These are phyloP conservation scores for Cicer yamashitae DNA, from an alignment of 306 rosid genomes.

Conservation along the genomic window DNA sequence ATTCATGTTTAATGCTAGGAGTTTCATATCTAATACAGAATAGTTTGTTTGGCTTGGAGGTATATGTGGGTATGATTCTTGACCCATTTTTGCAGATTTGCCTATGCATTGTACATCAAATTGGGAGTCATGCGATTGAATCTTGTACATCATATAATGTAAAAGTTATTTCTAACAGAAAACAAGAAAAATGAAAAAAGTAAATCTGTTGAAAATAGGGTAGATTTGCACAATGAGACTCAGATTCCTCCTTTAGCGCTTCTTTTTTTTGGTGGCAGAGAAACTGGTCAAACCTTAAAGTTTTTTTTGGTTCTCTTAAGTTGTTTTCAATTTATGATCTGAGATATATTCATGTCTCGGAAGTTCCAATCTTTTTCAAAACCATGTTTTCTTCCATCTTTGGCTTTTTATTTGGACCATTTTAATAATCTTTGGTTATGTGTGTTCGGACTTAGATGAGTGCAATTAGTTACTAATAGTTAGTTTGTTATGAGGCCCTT, in stretches of 20 bases:
- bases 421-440: slow-evolving; percentile 24
- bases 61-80: slow-evolving; percentile 17
- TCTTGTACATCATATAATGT: neutral
- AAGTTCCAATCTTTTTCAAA: slow-evolving; percentile 1
- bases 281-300: neutral
- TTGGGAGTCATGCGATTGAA: slow-evolving; percentile 12
- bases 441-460: too few relatives aligned
- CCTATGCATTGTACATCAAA: slow-evolving; percentile 24
- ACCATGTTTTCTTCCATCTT: neutral
- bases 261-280: neutral
- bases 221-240: neutral
- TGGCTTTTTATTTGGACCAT: slow-evolving; percentile 13
- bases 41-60: slow-evolving; percentile 28
- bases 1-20: slow-evolving; percentile 30
- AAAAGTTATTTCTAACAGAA: slow-evolving; percentile 8
- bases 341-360: neutral
- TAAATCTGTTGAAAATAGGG: slow-evolving; percentile 30
- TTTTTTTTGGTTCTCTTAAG: neutral
- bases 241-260: neutral
- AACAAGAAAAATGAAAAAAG: neutral
- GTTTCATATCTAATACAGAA: slow-evolving; percentile 20
- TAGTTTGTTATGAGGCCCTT: too few relatives aligned
- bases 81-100: slow-evolving; percentile 13
- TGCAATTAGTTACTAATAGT: too few relatives aligned
- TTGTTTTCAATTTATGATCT: neutral